Conservation (phyloP, 2,329 filamentous ascomycete genomes). For the Cladosporium colombiae region DNA sequence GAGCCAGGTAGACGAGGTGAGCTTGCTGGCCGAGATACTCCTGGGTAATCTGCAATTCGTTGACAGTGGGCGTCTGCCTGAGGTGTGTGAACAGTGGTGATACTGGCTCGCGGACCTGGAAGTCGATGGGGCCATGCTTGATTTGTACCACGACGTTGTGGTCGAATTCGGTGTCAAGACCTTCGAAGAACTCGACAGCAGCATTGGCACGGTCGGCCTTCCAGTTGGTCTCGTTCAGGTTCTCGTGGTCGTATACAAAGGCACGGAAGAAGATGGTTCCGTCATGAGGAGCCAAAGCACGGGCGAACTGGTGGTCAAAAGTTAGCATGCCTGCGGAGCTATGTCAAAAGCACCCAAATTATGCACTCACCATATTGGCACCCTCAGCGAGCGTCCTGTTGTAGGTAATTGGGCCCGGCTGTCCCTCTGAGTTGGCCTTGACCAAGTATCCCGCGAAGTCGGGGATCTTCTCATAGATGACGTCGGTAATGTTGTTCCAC, state of each 20-base stretch:
- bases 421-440: conserved; percentile 72
- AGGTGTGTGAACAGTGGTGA: conserved; percentile 64
- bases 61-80: conserved; percentile 51
- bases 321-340: not conserved
- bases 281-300: conserved; percentile 57
- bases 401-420: conserved; percentile 69
- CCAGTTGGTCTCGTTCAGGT: conserved; percentile 61
- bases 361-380: conserved; percentile 39
- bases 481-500: conserved; percentile 62
- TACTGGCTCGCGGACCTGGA: conserved; percentile 68
- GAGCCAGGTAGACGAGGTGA: conserved; percentile 67
- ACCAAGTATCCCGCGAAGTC: conserved; percentile 70
- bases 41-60: conserved; percentile 68
- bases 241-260: conserved; percentile 65
- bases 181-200: conserved; percentile 66
- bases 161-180: conserved; percentile 65
- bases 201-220: conserved; percentile 69
- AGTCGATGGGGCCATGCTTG: conserved; percentile 74
- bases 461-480: conserved; percentile 62
- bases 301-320: conserved; percentile 63
- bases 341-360: too few species aligned
- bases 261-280: conserved; percentile 70
- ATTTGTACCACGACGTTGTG: conserved; percentile 72
- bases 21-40: conserved; percentile 72
- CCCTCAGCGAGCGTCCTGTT: conserved; percentile 69